Evolutionary conservation across 257 asterid genomes (phyloP), one percentile per base, ranked within the genome.

Genomic region (Striga asiatica): DNA sequence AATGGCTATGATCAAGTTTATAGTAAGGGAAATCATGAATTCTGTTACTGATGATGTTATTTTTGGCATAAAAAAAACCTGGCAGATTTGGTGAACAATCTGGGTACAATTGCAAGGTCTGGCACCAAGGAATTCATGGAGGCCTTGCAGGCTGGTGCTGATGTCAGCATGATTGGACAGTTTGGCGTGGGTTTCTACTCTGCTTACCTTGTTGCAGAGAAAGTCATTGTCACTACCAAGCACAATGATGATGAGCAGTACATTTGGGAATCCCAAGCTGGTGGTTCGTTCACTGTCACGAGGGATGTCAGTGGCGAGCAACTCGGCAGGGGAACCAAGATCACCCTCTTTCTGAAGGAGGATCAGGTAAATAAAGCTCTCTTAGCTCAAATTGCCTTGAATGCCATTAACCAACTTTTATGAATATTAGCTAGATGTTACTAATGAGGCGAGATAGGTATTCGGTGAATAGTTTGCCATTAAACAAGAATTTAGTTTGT

Each of bases 101-200:
- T 84, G 74, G 92, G 94, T 10, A 84, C 95, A 1, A 84, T 84
- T 29, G 95, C 95, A 6, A 73, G 92, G 68, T 84, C 95, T 12
- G 95, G 95, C 0, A 85, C 92, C 1, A 85, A 85, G 59, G 95
- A 85, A 24, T 82, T 85, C 38, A 85, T 85, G 93, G 93, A 85
- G 66, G 95, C 93, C 0, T 29, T 85, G 68, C 89, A 82, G 46
- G 95, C 93, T 0, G 95, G 95, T n/a, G 95, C 93, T 8, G 95
- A 85, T 55, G 95, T 85, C n/a, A 82, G 89, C 74, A 85, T 85
- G 95, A 85, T 82, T 47, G 95, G 95, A 6, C 95, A 85, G 17
- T 85, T 81, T 14, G 95, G 92, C 39, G 92, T 84, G 1, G 95
- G 95, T 23, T 84, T 84, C 64, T 84, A 84, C 67, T 85, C 95